Conservation (phyloP, 2,329 filamentous ascomycete species). For the Akanthomyces dipterigenus region DNA sequence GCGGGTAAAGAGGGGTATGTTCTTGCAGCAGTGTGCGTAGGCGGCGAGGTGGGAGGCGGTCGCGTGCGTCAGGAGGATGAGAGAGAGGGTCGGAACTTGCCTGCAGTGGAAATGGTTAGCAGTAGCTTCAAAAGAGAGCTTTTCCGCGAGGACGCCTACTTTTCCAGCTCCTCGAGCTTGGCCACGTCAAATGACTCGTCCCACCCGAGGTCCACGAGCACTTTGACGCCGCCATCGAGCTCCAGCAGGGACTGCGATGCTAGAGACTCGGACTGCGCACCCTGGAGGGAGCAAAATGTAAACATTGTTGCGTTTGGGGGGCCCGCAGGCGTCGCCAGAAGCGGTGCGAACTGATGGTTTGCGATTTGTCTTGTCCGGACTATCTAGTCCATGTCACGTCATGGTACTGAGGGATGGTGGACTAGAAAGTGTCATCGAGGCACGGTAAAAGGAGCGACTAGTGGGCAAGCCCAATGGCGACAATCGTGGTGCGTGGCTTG, state of each 20-base stretch:
- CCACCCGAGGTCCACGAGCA: conserved; percentile 93
- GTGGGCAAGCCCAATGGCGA: background rate
- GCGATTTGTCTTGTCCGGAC: background rate
- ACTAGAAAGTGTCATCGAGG: too few species aligned
- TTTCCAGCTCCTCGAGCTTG: conserved; percentile 82
- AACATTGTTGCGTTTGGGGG: conserved; percentile 62
- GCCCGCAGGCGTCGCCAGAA: background rate
- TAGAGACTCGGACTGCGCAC: conserved; percentile 77
- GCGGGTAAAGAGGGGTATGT: conserved; percentile 83
- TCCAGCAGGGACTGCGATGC: conserved; percentile 94
- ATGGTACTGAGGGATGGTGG: background rate
- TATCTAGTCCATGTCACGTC: background rate
- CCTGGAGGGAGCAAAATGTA: conserved; percentile 86
- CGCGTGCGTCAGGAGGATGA: conserved; percentile 91
- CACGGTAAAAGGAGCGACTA: background rate
- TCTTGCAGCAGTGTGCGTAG: conserved; percentile 94
- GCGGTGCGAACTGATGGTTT: background rate
- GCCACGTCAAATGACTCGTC: conserved; percentile 81
- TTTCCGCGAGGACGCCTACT: conserved; percentile 43
- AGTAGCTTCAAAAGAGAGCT: conserved; percentile 8
- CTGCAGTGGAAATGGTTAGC: conserved; percentile 34
- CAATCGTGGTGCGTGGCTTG: background rate
- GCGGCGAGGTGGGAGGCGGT: conserved; percentile 88
- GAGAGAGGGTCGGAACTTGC: conserved; percentile 73
- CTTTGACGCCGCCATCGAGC: conserved; percentile 92